Evolutionary conservation across 2,329 filamentous ascomycete species (phyloP).

Genomic region (Aureobasidium sp.): DNA sequence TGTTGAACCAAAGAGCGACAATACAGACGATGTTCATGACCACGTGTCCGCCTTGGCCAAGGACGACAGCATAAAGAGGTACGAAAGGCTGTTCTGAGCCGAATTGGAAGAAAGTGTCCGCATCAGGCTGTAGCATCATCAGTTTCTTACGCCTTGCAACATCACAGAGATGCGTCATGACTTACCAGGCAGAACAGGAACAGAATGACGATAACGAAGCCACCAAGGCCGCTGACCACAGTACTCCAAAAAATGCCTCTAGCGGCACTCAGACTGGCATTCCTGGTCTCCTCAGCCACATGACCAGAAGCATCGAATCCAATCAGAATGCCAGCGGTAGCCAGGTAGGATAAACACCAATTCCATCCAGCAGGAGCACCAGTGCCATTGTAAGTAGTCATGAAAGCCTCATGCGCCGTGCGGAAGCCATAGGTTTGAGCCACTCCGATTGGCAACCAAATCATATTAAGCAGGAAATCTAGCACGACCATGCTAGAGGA

Average conservation of each 20-base stretch:
- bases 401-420: constrained; percentile 51
- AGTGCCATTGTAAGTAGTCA: constrained; percentile 51
- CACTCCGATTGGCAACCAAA: constrained; percentile 54
- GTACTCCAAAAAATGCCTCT: constrained; percentile 56
- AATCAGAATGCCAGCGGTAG: constrained; percentile 54
- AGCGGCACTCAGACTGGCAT: constrained; percentile 49
- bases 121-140: constrained; percentile 35
- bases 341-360: constrained; percentile 56
- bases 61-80: constrained; percentile 49
- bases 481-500: constrained; percentile 47
- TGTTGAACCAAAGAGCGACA: constrained; percentile 45
- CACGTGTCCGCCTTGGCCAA: constrained; percentile 51
- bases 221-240: constrained; percentile 49
- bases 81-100: constrained; percentile 54
- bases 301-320: constrained; percentile 56
- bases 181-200: constrained; percentile 49
- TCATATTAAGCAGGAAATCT: constrained; percentile 53
- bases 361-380: constrained; percentile 51
- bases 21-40: constrained; percentile 55
- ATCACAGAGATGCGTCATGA: background rate
- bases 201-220: constrained; percentile 49
- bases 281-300: constrained; percentile 55
- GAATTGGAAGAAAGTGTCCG: constrained; percentile 47
- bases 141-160: background rate
- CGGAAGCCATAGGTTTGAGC: constrained; percentile 52